Conservation (phyloP, 371 early-diverging fungal species). For the Actinomortierella ambigua region DNA sequence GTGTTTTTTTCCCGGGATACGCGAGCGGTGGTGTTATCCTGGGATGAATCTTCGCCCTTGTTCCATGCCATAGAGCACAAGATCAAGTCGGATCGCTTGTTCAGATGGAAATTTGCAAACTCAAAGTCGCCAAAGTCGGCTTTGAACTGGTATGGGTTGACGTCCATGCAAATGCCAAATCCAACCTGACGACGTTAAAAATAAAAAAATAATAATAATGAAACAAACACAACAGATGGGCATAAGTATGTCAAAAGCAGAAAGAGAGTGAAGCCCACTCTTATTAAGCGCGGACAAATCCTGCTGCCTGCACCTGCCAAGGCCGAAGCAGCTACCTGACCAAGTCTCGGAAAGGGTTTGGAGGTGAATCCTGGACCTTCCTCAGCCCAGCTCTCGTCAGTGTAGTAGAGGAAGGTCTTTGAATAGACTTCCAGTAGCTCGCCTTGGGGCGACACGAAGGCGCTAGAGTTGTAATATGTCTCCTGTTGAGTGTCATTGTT, state of each 20-base stretch:
- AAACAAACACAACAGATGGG: too few species aligned
- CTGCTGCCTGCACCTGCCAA: not conserved
- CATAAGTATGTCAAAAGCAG: too few species aligned
- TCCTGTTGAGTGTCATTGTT: conserved; percentile 18
- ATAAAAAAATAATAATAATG: not conserved
- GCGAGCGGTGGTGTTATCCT: not conserved
- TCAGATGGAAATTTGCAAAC: conserved; percentile 67
- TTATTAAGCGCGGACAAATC: not conserved
- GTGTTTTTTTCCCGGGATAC: not conserved
- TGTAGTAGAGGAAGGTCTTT: conserved; percentile 72
- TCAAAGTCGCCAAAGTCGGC: conserved; percentile 67
- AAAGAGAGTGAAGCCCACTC: too few species aligned
- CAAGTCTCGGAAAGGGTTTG: conserved; percentile 48
- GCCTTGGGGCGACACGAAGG: conserved; percentile 60
- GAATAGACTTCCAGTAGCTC: conserved; percentile 62
- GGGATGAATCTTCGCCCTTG: conserved; percentile 22
- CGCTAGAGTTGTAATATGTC: conserved; percentile 63
- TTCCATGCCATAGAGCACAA: conserved; percentile 80
- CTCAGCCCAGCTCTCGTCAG: conserved; percentile 78
- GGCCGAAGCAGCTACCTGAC: conserved; percentile 47
- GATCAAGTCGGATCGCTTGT: conserved; percentile 53
- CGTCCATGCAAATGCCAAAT: conserved; percentile 84
- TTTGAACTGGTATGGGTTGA: conserved; percentile 77
- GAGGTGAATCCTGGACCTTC: conserved; percentile 72
- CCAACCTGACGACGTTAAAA: conserved; percentile 56